Conservation (phyloP, 192 early-diverging fungal species). For the Hyaloraphidium curvatum region DNA sequence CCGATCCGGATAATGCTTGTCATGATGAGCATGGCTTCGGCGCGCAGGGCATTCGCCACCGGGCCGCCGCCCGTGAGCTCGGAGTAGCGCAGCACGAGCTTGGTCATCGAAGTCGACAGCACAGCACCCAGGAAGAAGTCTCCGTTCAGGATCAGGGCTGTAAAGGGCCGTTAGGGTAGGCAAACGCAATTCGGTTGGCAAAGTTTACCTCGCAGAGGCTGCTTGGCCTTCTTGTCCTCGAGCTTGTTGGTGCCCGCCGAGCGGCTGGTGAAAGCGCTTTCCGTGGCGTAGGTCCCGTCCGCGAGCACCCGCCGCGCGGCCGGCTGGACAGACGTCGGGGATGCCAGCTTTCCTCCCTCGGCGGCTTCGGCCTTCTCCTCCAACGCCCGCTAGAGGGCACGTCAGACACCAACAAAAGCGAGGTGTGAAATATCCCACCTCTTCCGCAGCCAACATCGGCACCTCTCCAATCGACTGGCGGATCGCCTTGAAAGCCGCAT, state of each 20-base stretch:
- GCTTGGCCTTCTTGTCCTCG: constrained; percentile 28
- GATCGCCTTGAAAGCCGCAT: constrained; percentile 63
- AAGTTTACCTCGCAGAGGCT: constrained; percentile 38
- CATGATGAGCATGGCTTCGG: constrained; percentile 98
- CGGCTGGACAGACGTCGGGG: constrained; percentile 12
- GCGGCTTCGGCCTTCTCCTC: constrained; percentile 42
- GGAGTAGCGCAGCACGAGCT: constrained; percentile 64
- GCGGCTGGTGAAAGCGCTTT: constrained; percentile 57
- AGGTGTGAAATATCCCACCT: constrained; percentile 18
- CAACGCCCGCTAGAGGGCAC: constrained; percentile 25
- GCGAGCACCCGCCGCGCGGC: constrained; percentile 64
- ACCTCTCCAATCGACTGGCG: constrained; percentile 74
- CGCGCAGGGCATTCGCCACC: constrained; percentile 59
- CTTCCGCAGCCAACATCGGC: constrained; percentile 84
- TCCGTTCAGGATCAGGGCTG: constrained; percentile 67
- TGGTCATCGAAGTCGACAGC: constrained; percentile 75
- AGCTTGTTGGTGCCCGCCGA: constrained; percentile 8
- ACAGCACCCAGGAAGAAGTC: constrained; percentile 85
- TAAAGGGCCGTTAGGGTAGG: constrained; percentile 15
- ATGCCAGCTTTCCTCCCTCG: constrained; percentile 20
- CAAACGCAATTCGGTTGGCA: not conserved
- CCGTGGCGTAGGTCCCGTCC: constrained; percentile 95
- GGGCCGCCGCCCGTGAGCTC: constrained; percentile 13
- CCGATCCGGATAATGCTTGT: constrained; percentile 84
- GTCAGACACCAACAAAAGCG: not conserved